phyloP scores from a whole-genome alignment of 345 rosid species.

The Euphorbia lathyris region DNA sequence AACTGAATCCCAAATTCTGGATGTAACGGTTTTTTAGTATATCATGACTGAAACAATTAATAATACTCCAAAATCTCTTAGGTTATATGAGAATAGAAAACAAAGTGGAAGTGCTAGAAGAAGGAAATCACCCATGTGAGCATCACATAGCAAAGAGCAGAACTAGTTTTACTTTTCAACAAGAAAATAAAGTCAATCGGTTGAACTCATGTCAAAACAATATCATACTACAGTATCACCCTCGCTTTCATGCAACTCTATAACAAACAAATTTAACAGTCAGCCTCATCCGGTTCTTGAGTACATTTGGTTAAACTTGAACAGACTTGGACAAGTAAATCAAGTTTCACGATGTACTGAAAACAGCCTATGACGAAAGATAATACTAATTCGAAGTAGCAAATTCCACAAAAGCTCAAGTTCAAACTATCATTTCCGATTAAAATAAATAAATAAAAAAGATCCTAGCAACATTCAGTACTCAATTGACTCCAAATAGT shows the following conservation, averaged over 20 bases:
- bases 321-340: not conserved
- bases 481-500: not conserved
- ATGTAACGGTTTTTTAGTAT: not conserved
- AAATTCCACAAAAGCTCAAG: not conserved
- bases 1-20: not conserved
- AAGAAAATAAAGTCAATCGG: not conserved
- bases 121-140: not conserved
- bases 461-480: not conserved
- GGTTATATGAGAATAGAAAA: not conserved
- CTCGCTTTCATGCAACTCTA: not conserved
- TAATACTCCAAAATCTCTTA: not conserved
- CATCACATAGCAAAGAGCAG: not conserved
- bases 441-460: not conserved
- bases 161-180: not conserved
- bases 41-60: not conserved
- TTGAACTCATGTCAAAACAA: constrained; percentile 1
- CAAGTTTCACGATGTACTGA: not conserved
- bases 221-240: not conserved
- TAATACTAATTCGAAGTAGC: not conserved
- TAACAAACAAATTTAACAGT: not conserved
- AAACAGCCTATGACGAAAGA: not conserved
- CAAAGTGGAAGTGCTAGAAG: not conserved
- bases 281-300: not conserved
- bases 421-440: not conserved
- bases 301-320: not conserved